These are phyloP conservation scores for Xylona heveae DNA, from an alignment of 495 filamentous ascomycete genomes.

Conservation along the genomic window DNA sequence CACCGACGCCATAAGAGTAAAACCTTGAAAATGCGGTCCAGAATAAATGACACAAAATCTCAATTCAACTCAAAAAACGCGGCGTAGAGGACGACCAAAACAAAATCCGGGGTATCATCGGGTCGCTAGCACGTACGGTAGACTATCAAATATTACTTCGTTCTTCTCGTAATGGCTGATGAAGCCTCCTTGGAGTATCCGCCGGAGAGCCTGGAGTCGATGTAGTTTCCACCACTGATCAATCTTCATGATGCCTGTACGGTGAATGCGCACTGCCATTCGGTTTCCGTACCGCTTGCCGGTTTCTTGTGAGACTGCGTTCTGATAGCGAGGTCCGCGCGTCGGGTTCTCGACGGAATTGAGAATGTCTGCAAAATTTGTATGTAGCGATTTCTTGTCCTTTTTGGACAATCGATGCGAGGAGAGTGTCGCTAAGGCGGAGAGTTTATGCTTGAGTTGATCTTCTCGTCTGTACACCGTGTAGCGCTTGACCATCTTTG, in stretches of 20 bases:
- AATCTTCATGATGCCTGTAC: conserved; percentile 51
- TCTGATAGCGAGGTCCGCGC: conserved; percentile 47
- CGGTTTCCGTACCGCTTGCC: conserved; percentile 57
- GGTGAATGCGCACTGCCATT: conserved; percentile 53
- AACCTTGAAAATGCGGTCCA: no score
- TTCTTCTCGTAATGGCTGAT: conserved; percentile 65
- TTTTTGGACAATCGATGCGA: conserved; percentile 56
- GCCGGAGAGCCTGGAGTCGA: conserved; percentile 50
- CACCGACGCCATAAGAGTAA: no score
- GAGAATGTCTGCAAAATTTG: conserved; percentile 61
- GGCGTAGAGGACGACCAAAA: no score
- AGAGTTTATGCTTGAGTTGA: conserved; percentile 25
- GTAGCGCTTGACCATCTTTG: conserved; percentile 36
- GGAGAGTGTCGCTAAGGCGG: conserved; percentile 33
- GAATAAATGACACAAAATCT: no score
- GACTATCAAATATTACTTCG: conserved; percentile 50
- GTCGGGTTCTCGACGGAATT: conserved; percentile 65
- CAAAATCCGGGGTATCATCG: no score
- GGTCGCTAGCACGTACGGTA: conserved; percentile 23
- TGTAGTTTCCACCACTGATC: conserved; percentile 84
- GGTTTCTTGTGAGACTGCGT: conserved; percentile 49
- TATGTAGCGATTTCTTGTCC: conserved; percentile 56
- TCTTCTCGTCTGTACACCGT: conserved; percentile 17
- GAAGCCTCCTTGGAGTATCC: conserved; percentile 65
- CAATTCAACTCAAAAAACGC: no score